These are phyloP conservation scores for Crithidia acanthocephali DNA, from an alignment of 208 protist species.

Conservation along the genomic window DNA sequence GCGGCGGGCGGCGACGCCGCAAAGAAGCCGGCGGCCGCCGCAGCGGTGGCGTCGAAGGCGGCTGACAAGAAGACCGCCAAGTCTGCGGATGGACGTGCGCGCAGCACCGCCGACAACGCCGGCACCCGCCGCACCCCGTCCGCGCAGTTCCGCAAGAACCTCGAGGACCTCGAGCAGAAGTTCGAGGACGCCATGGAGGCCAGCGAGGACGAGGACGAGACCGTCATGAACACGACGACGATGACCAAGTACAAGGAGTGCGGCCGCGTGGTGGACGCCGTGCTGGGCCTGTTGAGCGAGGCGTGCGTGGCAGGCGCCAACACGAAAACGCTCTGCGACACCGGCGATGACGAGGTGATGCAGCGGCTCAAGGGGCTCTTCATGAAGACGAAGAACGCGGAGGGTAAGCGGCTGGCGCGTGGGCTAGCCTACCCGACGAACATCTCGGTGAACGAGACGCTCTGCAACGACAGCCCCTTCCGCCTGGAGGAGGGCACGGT, in stretches of 20 bases:
- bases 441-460: constrained; percentile 97
- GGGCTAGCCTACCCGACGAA: constrained; percentile 98
- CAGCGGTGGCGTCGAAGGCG: not conserved
- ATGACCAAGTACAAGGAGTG: constrained; percentile 97
- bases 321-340: constrained; percentile 72
- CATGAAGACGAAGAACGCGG: constrained; percentile 68
- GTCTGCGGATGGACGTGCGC: constrained; percentile 10
- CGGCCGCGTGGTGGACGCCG: constrained; percentile 92
- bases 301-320: constrained; percentile 76
- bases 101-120: constrained; percentile 11
- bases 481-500: constrained; percentile 63
- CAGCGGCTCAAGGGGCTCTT: constrained; percentile 61
- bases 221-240: constrained; percentile 87
- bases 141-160: constrained; percentile 53
- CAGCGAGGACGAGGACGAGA: constrained; percentile 76
- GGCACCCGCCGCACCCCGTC: constrained; percentile 29
- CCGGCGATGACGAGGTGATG: constrained; percentile 63
- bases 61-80: constrained; percentile 2
- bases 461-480: constrained; percentile 97
- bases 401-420: constrained; percentile 66
- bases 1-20: not conserved
- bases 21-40: not conserved
- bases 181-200: constrained; percentile 66
- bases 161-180: constrained; percentile 58
- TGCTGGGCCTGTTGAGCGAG: constrained; percentile 78